These are phyloP conservation scores for Pythium volutum DNA, from an alignment of 352 stramenopile genomes.

Conservation along the genomic window DNA sequence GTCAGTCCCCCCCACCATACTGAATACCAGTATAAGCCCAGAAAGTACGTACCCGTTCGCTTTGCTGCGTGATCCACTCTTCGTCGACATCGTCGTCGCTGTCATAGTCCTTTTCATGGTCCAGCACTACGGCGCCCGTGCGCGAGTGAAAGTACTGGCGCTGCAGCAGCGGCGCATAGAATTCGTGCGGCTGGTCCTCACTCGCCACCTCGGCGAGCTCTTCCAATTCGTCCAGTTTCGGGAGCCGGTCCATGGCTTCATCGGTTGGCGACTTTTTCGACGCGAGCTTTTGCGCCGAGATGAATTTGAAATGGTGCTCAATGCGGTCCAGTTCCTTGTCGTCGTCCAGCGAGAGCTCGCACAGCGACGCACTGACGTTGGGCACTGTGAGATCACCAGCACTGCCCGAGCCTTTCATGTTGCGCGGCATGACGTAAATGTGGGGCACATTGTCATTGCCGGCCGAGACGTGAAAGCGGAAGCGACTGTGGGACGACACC, in stretches of 20 bases:
- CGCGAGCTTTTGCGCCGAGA: slow-evolving; percentile 33
- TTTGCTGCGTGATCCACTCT: slow-evolving; percentile 87
- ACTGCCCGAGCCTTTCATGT: not conserved
- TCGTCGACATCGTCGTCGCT: slow-evolving; percentile 88
- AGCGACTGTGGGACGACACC: slow-evolving; percentile 71
- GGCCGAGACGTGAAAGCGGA: slow-evolving; percentile 77
- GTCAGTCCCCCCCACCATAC: too few species aligned
- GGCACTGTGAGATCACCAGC: not conserved
- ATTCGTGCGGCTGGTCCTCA: slow-evolving; percentile 56
- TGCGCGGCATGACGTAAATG: slow-evolving; percentile 74
- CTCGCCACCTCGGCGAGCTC: slow-evolving; percentile 69
- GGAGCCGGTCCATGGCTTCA: slow-evolving; percentile 38
- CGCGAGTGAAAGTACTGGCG: slow-evolving; percentile 89
- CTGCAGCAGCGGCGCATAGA: slow-evolving; percentile 72
- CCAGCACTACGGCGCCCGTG: slow-evolving; percentile 75
- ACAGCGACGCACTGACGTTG: slow-evolving; percentile 34
- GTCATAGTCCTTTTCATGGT: slow-evolving; percentile 84
- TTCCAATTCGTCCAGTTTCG: slow-evolving; percentile 32
- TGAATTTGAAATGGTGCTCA: slow-evolving; percentile 63
- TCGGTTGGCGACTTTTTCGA: not conserved
- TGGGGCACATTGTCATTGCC: slow-evolving; percentile 78
- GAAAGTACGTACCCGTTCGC: slow-evolving; percentile 66
- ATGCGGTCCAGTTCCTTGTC: slow-evolving; percentile 52
- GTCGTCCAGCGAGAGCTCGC: slow-evolving; percentile 51
- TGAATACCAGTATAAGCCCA: too few species aligned